phyloP scores from a whole-genome alignment of 78 protist species.

The Dictyostelium firmibasis region DNA sequence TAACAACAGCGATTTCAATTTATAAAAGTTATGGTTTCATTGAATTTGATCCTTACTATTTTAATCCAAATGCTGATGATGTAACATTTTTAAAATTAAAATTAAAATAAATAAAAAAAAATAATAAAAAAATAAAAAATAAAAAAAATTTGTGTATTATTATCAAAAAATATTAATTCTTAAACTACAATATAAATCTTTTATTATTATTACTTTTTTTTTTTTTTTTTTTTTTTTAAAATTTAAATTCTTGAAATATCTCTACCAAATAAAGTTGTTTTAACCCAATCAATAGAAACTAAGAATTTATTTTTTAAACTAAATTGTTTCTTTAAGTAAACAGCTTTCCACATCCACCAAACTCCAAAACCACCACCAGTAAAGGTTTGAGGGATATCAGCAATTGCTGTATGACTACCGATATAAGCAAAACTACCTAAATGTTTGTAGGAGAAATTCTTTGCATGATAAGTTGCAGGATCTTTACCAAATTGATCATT shows the following conservation, averaged over 20 bases:
- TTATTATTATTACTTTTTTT: neutral
- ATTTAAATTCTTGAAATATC: constrained; percentile 38
- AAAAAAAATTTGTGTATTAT: neutral
- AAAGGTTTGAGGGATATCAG: constrained; percentile 53
- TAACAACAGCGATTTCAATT: neutral
- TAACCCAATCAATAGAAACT: constrained; percentile 40
- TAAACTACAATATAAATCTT: neutral
- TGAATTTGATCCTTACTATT: neutral
- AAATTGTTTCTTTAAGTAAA: constrained; percentile 68
- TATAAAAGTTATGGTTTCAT: neutral
- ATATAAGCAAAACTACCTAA: constrained; percentile 73
- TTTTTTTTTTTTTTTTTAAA: neutral
- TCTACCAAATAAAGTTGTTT: constrained; percentile 64
- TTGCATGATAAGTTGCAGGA: neutral
- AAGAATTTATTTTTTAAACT: constrained; percentile 32
- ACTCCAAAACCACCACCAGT: constrained; percentile 64
- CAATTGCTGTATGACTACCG: constrained; percentile 57
- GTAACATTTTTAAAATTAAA: neutral
- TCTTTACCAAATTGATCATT: constrained; percentile 2
- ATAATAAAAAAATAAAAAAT: neutral
- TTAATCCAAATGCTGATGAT: neutral
- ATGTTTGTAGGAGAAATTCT: constrained; percentile 59
- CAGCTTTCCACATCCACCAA: constrained; percentile 69
- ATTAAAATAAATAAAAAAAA: neutral
- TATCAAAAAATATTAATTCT: too few relatives aligned